These are phyloP conservation scores for Vicia sativa DNA, from an alignment of 306 rosid genomes.

Conservation along the genomic window DNA sequence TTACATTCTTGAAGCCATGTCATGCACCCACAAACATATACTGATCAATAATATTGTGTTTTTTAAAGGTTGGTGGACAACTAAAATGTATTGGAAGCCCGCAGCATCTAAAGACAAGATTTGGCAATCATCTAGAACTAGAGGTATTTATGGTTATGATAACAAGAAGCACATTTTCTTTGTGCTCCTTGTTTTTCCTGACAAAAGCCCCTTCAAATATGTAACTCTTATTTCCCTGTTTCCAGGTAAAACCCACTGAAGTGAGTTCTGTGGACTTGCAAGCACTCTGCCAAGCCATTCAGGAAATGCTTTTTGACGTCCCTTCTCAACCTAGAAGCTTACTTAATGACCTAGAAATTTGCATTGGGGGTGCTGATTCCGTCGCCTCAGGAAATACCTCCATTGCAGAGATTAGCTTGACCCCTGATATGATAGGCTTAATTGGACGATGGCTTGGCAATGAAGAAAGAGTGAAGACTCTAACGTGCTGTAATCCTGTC, in stretches of 20 bases:
- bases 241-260: conserved; percentile 85
- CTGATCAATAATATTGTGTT: conserved; percentile 36
- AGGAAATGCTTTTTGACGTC: conserved; percentile 55
- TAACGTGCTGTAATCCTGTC: conserved; percentile 51
- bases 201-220: conserved; percentile 39
- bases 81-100: conserved; percentile 93
- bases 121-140: conserved; percentile 88
- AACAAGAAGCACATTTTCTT: conserved; percentile 29
- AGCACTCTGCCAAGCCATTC: conserved; percentile 69
- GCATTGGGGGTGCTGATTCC: conserved; percentile 75
- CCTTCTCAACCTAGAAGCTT: conserved; percentile 84
- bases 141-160: conserved; percentile 60
- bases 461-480: conserved; percentile 73
- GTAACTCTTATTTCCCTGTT: conserved; percentile 31
- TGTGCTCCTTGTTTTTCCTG: conserved; percentile 18
- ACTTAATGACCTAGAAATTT: conserved; percentile 80
- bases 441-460: conserved; percentile 89
- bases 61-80: conserved; percentile 84
- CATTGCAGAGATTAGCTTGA: conserved; percentile 74
- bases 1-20: conserved; percentile 35
- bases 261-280: conserved; percentile 74
- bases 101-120: conserved; percentile 89
- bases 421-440: conserved; percentile 66
- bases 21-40: conserved; percentile 10
- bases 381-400: conserved; percentile 66